Percentiles rank a stretch among this genome's conserved stretches.
Evolutionary conservation across 495 filamentous ascomycete species (phyloP).

Genomic region (Annulohypoxylon maeteangense): DNA sequence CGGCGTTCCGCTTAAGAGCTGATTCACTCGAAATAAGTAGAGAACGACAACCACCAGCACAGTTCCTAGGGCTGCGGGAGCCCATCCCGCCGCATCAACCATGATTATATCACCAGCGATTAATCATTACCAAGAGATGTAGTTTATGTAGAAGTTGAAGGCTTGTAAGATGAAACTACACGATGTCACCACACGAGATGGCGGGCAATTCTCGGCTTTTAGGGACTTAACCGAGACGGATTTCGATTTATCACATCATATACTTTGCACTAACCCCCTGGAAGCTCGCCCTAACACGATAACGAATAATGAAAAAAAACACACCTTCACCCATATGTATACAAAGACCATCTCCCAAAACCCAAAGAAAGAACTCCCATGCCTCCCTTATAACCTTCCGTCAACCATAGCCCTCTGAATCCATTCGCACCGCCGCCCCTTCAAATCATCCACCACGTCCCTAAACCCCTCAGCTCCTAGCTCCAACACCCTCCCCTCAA

Average conservation of each 20-base stretch:
- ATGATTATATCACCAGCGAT: neutral
- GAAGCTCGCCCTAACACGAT: neutral
- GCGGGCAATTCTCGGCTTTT: neutral
- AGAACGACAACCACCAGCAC: slow-evolving; percentile 41
- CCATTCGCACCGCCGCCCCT: slow-evolving; percentile 51
- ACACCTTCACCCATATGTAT: too few species aligned
- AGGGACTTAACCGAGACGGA: neutral
- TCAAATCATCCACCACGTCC: slow-evolving; percentile 31
- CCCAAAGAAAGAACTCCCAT: neutral
- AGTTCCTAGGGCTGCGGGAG: slow-evolving; percentile 6
- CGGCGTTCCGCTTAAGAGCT: slow-evolving; percentile 57
- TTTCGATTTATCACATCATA: neutral
- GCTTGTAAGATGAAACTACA: neutral
- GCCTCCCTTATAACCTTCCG: slow-evolving; percentile 34
- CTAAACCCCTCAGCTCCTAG: slow-evolving; percentile 23
- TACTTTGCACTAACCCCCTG: neutral
- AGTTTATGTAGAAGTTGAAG: neutral
- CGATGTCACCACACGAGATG: neutral
- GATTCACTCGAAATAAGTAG: slow-evolving; percentile 63
- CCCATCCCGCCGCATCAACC: slow-evolving; percentile 8
- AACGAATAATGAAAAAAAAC: neutral
- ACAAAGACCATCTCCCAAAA: too few species aligned
- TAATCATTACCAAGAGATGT: neutral
- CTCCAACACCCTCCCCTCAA: slow-evolving; percentile 17
- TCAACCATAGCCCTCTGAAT: slow-evolving; percentile 58